A percentile compares a stretch with the other conserved stretches of the same genome.
Conservation (phyloP, 176 grass and related monocot genomes). For the Avena sativa region DNA sequence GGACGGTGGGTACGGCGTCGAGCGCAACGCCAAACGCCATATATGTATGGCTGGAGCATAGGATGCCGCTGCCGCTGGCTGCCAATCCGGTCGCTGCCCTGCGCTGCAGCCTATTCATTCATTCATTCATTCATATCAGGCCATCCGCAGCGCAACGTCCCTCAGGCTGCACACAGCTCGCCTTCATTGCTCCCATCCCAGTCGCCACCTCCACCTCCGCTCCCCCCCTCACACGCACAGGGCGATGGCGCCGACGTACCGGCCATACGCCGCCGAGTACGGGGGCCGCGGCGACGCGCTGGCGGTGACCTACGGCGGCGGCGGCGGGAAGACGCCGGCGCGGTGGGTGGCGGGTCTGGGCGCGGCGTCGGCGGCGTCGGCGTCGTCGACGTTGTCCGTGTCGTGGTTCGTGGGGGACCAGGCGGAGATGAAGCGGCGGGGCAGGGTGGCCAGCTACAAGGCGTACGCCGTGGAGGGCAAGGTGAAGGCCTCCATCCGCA, state of each 20-base stretch:
- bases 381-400: background rate
- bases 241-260: constrained; percentile 53
- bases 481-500: constrained; percentile 79
- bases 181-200: background rate
- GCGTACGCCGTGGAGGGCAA: constrained; percentile 84
- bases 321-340: background rate
- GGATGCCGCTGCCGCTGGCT: constrained; percentile 36
- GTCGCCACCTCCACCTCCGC: background rate
- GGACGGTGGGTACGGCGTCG: background rate
- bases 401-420: constrained; percentile 59
- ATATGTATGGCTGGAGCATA: background rate
- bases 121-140: constrained; percentile 2
- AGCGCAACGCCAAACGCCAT: background rate
- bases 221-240: background rate
- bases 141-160: background rate
- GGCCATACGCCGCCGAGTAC: constrained; percentile 38
- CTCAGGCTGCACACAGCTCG: background rate
- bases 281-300: background rate
- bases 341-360: constrained; percentile 14
- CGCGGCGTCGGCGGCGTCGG: background rate
- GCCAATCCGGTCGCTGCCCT: background rate
- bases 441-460: constrained; percentile 85
- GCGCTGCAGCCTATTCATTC: background rate
- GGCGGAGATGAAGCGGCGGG: constrained; percentile 84
- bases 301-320: background rate